Base-by-base conservation (phyloP, 2,329 filamentous ascomycete species). In the Claviceps quebecensis region DNA sequence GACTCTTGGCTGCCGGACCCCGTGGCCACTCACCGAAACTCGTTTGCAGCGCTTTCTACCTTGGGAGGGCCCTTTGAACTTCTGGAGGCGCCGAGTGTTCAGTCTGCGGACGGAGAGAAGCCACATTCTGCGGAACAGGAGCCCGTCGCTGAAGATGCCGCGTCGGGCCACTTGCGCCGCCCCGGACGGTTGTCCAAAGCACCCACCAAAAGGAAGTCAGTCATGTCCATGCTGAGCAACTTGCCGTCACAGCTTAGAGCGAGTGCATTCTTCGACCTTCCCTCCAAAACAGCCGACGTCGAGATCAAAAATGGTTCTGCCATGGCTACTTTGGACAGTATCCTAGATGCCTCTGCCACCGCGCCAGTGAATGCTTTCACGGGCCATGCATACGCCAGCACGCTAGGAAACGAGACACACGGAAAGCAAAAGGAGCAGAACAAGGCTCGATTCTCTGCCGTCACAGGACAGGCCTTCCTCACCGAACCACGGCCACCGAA, bases 321-420 rank as follows among this genome's bases (percentile, higher is more conserved):
- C 11, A 87, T 89, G 63, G 84, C 80, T 43, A 95, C 91, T 0
- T 76, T 98, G 7, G 90, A 98, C 57, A 90, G 82, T 63, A 94
- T 98, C 50, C 76, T 98, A 16, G 86, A 95, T 62, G 93, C 91
- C 7, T 93, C 91, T 2, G 86, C 87, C 2, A 79, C 77, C 54
- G 91, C 93, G 0, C 93, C 93, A 1, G 89, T 95, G 34, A 87
- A 76, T 57, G 91, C 90, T 26, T 97, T 97, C 60, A 95, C 86
- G 0, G 88, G 96, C 61, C 89, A 96, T 64, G 80, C 84, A 0
- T 89, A 86, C 61, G 86, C 83, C 29, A 89, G 89, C 4, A 80
- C 81, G 55, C 72, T 89, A 11, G 86, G 88, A 23, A 65, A 77
- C 4, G 86, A 91, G 59, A 78, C 90, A 0, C 94, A 93, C 61